Evolutionary conservation across 2,329 filamentous ascomycete species (phyloP).

Genomic region (Raffaelea ambrosiae): DNA sequence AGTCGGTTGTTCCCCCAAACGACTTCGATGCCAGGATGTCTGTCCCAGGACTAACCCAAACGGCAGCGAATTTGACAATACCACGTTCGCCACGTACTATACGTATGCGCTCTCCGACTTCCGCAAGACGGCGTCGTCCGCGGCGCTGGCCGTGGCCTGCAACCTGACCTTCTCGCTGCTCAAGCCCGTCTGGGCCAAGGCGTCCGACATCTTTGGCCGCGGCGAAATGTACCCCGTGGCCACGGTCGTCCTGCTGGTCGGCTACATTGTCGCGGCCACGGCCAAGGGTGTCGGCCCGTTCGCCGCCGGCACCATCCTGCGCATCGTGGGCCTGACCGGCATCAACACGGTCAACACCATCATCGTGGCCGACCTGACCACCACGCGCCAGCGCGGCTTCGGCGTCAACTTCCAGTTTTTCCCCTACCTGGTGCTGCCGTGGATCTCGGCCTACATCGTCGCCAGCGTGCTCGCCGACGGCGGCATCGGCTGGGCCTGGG

Average conservation of each 20-base stretch:
- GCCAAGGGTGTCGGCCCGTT: constrained; percentile 43
- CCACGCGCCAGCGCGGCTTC: constrained; percentile 40
- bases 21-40: too few species aligned
- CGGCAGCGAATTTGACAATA: constrained; percentile 19
- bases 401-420: constrained; percentile 39
- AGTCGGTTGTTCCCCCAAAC: not conserved
- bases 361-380: constrained; percentile 53
- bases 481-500: constrained; percentile 43
- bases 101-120: constrained; percentile 26
- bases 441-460: constrained; percentile 44
- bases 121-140: constrained; percentile 18
- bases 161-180: constrained; percentile 39
- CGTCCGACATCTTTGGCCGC: constrained; percentile 53
- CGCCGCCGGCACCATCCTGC: constrained; percentile 47
- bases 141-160: constrained; percentile 20
- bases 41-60: too few species aligned
- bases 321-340: constrained; percentile 48
- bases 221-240: constrained; percentile 51
- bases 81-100: constrained; percentile 18
- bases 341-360: constrained; percentile 54
- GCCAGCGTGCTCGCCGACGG: constrained; percentile 17
- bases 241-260: constrained; percentile 44
- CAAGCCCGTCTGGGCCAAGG: constrained; percentile 52
- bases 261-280: constrained; percentile 49
- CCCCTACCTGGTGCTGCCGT: constrained; percentile 47